phyloP scores from a whole-genome alignment of 768 basidiomycete species.

The Cystofilobasidium capitatum region DNA sequence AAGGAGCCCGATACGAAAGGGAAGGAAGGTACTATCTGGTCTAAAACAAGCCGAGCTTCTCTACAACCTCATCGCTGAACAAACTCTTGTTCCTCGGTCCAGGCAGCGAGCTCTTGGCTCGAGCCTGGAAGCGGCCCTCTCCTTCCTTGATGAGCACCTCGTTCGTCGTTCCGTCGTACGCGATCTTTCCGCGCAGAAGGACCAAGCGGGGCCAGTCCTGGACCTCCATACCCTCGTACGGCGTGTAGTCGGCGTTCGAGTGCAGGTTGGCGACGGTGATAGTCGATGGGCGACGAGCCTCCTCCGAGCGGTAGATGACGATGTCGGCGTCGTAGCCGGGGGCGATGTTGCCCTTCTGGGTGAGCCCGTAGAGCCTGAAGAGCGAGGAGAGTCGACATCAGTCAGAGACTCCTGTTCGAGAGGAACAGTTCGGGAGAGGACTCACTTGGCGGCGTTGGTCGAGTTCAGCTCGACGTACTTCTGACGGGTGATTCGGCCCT shows the following conservation, averaged over 20 bases:
- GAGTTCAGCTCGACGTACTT: constrained; percentile 40
- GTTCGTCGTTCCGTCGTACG: no score
- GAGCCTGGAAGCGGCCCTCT: no score
- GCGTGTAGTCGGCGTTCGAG: constrained; percentile 7
- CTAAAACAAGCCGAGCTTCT: no score
- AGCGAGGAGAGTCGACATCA: neutral
- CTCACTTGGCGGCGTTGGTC: constrained; percentile 37
- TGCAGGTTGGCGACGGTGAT: constrained; percentile 35
- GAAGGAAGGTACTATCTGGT: no score
- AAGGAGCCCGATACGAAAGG: no score
- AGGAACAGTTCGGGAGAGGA: neutral
- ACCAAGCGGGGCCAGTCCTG: no score
- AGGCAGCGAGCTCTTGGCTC: no score
- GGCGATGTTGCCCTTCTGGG: constrained; percentile 35
- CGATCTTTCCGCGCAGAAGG: no score
- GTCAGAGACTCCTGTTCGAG: neutral
- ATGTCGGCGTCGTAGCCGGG: constrained; percentile 40
- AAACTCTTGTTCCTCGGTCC: no score
- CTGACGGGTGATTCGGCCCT: constrained; percentile 35
- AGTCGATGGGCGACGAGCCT: constrained; percentile 25
- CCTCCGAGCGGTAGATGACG: constrained; percentile 34
- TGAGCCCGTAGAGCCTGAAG: constrained; percentile 6
- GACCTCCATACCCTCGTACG: no score
- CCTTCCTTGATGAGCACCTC: no score
- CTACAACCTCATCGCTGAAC: no score